phyloP scores from a whole-genome alignment of 306 rosid species.

The Pyrus betulifolia region DNA sequence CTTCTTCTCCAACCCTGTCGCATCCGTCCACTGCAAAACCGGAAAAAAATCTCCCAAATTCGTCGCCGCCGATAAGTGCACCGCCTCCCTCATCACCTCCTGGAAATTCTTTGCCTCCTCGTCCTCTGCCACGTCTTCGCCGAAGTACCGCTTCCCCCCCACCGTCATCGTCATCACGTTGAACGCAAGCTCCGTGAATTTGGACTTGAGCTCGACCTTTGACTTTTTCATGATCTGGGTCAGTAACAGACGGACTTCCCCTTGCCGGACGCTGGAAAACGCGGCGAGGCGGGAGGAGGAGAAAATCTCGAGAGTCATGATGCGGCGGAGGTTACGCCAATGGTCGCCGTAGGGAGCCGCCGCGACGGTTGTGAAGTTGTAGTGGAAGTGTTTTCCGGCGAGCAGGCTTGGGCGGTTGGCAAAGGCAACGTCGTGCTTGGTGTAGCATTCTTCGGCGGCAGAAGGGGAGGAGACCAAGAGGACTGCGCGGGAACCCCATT shows the following conservation, averaged over 20 bases:
- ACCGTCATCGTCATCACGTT: slow-evolving; percentile 20
- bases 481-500: slow-evolving; percentile 8
- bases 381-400: slow-evolving; percentile 9
- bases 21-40: background rate
- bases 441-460: slow-evolving; percentile 18
- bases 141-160: slow-evolving; percentile 14
- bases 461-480: slow-evolving; percentile 12
- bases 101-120: slow-evolving; percentile 9
- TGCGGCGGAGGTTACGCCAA: slow-evolving; percentile 27
- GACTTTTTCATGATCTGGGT: background rate
- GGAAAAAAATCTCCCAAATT: slow-evolving; percentile 17
- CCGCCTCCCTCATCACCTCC: background rate
- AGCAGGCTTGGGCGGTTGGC: background rate
- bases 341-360: slow-evolving; percentile 10
- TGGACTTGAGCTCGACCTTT: slow-evolving; percentile 7
- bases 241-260: slow-evolving; percentile 4
- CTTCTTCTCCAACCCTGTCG: background rate
- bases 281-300: slow-evolving; percentile 13
- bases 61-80: background rate
- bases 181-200: slow-evolving; percentile 4
- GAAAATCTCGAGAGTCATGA: slow-evolving; percentile 9
- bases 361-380: slow-evolving; percentile 11
- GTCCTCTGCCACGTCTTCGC: background rate
- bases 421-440: background rate
- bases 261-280: background rate